A percentile compares a stretch with the other conserved stretches of the same genome.
phyloP scores from a whole-genome alignment of 2,329 filamentous ascomycete species.

The Hymenoscyphus scutula region DNA sequence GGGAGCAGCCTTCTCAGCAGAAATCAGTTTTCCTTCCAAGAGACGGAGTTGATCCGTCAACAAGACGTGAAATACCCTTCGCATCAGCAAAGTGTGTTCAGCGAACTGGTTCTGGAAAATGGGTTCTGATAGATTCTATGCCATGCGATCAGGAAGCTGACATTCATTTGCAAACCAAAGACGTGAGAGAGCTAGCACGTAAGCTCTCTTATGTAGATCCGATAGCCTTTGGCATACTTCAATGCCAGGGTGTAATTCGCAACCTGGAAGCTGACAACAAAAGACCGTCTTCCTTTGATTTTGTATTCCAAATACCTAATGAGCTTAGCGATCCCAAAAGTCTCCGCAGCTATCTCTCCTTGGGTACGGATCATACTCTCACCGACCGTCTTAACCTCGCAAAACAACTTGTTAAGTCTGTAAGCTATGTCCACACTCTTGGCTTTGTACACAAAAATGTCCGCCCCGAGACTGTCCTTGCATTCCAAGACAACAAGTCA shows the following conservation, averaged over 20 bases:
- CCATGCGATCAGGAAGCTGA: not conserved
- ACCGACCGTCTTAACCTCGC: not conserved
- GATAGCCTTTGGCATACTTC: too few species aligned
- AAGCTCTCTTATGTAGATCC: too few species aligned
- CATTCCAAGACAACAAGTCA: not conserved
- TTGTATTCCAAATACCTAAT: not conserved
- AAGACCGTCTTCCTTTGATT: not conserved
- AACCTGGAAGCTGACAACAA: not conserved
- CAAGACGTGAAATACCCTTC: not conserved
- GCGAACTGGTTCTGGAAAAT: too few species aligned
- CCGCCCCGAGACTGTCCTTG: not conserved
- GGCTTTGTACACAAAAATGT: conserved; percentile 8
- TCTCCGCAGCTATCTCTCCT: not conserved
- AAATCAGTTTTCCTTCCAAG: not conserved
- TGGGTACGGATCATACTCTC: too few species aligned
- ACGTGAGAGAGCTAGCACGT: too few species aligned
- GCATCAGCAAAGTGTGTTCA: not conserved
- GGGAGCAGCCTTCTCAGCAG: not conserved
- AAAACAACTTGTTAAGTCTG: not conserved
- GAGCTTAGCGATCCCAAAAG: not conserved
- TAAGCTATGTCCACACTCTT: not conserved
- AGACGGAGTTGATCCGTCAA: not conserved
- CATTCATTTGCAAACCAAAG: too few species aligned
- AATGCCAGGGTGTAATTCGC: too few species aligned
- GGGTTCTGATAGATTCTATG: too few species aligned